Conservation (phyloP, 108 stramenopile species). For the Conticribra guillardii region DNA sequence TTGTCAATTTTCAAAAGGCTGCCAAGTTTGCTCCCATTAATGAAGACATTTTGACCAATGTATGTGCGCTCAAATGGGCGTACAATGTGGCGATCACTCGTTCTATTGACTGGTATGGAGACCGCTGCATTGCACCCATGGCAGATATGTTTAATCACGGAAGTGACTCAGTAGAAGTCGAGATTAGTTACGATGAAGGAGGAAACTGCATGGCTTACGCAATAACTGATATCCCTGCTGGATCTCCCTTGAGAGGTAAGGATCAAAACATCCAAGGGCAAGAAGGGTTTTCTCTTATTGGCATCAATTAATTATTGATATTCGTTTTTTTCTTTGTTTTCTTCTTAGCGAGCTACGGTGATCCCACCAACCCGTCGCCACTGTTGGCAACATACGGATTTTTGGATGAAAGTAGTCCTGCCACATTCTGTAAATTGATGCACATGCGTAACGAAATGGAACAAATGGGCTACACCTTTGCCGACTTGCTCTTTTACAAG, state of each 20-base stretch:
- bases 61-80: conserved; percentile 60
- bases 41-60: conserved; percentile 48
- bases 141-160: conserved; percentile 77
- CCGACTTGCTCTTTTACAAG: conserved; percentile 64
- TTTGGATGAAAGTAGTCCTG: conserved; percentile 62
- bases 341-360: conserved; percentile 33
- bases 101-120: conserved; percentile 44
- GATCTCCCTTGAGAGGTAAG: conserved; percentile 52
- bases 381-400: conserved; percentile 68
- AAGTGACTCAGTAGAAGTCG: conserved; percentile 57
- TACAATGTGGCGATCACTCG: conserved; percentile 67
- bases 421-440: conserved; percentile 76
- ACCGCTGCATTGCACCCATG: conserved; percentile 56
- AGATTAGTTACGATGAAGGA: conserved; percentile 55
- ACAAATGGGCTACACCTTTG: conserved; percentile 60
- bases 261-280: too few relatives aligned
- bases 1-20: conserved; percentile 55
- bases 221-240: conserved; percentile 55
- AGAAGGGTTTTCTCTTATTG: too few relatives aligned
- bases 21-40: conserved; percentile 27
- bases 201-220: conserved; percentile 60
- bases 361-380: conserved; percentile 61
- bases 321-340: background rate
- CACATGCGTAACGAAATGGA: conserved; percentile 55
- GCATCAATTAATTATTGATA: background rate